phyloP scores from a whole-genome alignment of 352 stramenopile genomes.

The Phytophthora cryptogea region DNA sequence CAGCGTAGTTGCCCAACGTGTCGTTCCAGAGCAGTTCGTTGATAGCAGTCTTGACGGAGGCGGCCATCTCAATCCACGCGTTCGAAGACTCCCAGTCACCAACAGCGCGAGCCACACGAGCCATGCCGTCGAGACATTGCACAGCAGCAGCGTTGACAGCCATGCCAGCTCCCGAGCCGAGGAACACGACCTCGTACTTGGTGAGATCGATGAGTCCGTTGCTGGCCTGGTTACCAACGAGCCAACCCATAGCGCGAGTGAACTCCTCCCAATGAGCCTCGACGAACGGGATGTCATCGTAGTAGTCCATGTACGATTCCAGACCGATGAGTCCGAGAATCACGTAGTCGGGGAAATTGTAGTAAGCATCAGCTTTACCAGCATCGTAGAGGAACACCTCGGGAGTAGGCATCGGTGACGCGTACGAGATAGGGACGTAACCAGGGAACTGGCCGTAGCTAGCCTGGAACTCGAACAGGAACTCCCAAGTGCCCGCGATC shows the following conservation, averaged over 20 bases:
- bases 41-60: constrained; percentile 30
- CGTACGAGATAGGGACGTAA: constrained; percentile 33
- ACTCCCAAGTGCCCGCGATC: constrained; percentile 35
- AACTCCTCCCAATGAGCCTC: constrained; percentile 28
- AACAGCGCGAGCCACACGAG: constrained; percentile 20
- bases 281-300: constrained; percentile 23
- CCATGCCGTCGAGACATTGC: constrained; percentile 33
- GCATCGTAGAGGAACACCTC: constrained; percentile 37
- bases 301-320: constrained; percentile 43
- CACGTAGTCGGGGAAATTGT: constrained; percentile 37
- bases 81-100: constrained; percentile 27
- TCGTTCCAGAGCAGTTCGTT: constrained; percentile 42
- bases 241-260: constrained; percentile 21
- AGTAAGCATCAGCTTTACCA: constrained; percentile 15
- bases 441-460: constrained; percentile 24
- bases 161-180: constrained; percentile 24
- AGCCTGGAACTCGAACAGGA: constrained; percentile 32
- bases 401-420: constrained; percentile 31
- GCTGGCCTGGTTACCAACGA: constrained; percentile 21
- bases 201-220: constrained; percentile 33
- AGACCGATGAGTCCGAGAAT: constrained; percentile 37
- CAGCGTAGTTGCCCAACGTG: constrained; percentile 26
- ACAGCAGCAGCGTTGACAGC: constrained; percentile 35
- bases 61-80: constrained; percentile 14
- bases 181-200: constrained; percentile 28